Evolutionary conservation across 2,329 filamentous ascomycete species (phyloP).

Genomic region (Beauveria sp.): DNA sequence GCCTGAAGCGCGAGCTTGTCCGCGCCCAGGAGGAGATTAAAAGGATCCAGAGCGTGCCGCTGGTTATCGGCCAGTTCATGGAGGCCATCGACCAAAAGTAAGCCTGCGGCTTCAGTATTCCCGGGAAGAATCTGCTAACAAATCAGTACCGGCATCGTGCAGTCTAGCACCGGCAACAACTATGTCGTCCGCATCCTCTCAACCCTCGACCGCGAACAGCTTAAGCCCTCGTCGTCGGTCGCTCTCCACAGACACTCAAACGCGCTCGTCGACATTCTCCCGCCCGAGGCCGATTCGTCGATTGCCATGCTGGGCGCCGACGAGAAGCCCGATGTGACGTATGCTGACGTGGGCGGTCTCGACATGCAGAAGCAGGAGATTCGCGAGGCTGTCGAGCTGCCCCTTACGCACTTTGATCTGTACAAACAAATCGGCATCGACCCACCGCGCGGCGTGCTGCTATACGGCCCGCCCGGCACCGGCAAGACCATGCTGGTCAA

Average conservation of each 20-base stretch:
- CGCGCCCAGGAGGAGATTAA: constrained; percentile 99
- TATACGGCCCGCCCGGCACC: constrained; percentile 93
- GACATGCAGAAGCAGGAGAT: constrained; percentile 99
- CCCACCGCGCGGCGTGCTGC: constrained; percentile 87
- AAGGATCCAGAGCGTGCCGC: constrained; percentile 93
- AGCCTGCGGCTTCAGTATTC: constrained; percentile 20
- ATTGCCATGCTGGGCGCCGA: constrained; percentile 96
- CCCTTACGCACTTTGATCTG: constrained; percentile 93
- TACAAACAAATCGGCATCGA: constrained; percentile 99
- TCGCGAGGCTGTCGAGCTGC: constrained; percentile 91
- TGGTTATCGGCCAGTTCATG: constrained; percentile 99
- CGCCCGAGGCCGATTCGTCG: constrained; percentile 96
- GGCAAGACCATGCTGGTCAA: constrained; percentile 98
- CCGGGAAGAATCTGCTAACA: background rate
- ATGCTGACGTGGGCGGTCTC: constrained; percentile 92
- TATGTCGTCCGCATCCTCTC: constrained; percentile 98
- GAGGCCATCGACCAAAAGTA: constrained; percentile 99
- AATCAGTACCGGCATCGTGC: constrained; percentile 86
- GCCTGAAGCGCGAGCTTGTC: constrained; percentile 92
- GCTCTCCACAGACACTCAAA: constrained; percentile 98
- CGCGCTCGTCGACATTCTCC: constrained; percentile 94
- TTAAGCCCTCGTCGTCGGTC: constrained; percentile 96
- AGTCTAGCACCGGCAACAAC: constrained; percentile 96
- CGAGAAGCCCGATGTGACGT: constrained; percentile 97
- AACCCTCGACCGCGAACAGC: constrained; percentile 93